Percentiles rank a stretch among this genome's conserved stretches.
Evolutionary conservation across 441 rosid species (phyloP).

Genomic region (Cnidoscolus chayamansa): DNA sequence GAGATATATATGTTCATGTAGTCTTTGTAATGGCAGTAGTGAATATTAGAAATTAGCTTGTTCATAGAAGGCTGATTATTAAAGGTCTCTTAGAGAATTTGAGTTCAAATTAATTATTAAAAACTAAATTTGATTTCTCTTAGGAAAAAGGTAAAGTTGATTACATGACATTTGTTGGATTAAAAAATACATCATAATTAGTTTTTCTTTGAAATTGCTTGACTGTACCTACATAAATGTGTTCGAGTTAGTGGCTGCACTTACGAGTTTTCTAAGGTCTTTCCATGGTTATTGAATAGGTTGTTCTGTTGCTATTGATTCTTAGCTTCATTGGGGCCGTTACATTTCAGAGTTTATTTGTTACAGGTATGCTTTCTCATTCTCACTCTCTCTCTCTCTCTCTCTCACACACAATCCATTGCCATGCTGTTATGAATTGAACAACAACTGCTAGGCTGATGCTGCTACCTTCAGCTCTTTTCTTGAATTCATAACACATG

Average conservation of each 20-base stretch:
- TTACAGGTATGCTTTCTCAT: slow-evolving; percentile 49
- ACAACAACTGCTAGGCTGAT: no score
- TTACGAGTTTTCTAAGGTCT: not conserved
- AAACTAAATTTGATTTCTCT: not conserved
- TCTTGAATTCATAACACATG: no score
- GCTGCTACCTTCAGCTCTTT: no score
- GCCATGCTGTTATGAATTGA: no score
- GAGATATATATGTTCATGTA: not conserved
- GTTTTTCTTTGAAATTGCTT: not conserved
- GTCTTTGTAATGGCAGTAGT: not conserved
- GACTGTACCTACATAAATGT: slow-evolving; percentile 1
- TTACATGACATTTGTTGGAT: not conserved
- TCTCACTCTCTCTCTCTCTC: slow-evolving; percentile 28
- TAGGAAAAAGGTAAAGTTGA: not conserved
- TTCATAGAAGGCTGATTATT: not conserved
- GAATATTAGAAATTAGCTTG: not conserved
- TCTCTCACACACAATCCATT: not conserved
- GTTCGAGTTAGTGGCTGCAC: not conserved
- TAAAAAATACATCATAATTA: no score
- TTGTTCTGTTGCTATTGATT: slow-evolving; percentile 42
- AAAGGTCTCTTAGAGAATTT: no score
- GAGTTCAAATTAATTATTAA: no score
- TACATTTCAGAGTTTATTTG: slow-evolving; percentile 52
- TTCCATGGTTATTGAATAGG: slow-evolving; percentile 44
- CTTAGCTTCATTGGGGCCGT: slow-evolving; percentile 63